phyloP scores from a whole-genome alignment of 169 alveolate species.

The Haemoproteus tartakovskyi region DNA sequence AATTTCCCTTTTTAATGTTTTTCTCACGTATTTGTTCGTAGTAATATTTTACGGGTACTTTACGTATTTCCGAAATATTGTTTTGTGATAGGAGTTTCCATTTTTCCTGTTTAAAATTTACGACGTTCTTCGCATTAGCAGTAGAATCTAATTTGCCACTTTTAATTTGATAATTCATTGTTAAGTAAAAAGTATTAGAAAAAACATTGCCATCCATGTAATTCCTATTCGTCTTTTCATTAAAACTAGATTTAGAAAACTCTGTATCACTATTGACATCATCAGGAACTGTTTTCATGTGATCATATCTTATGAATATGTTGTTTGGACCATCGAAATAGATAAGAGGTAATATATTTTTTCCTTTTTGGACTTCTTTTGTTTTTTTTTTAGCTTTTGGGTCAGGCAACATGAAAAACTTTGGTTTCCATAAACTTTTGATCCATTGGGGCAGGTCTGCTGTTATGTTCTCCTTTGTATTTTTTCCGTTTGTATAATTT shows the following conservation, averaged over 20 bases:
- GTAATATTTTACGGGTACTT: slow-evolving; percentile 21
- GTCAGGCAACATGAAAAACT: slow-evolving; percentile 28
- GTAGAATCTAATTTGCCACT: slow-evolving; percentile 17
- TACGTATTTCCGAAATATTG: slow-evolving; percentile 8
- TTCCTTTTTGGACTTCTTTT: background rate
- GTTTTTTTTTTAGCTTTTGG: background rate
- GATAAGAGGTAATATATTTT: slow-evolving; percentile 23
- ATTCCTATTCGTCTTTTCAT: too few relatives aligned
- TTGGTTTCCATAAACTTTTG: slow-evolving; percentile 36
- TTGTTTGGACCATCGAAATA: too few relatives aligned
- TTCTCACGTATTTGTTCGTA: too few relatives aligned
- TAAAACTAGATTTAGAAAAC: too few relatives aligned
- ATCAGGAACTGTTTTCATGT: too few relatives aligned
- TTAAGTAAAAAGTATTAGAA: slow-evolving; percentile 26
- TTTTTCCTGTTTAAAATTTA: slow-evolving; percentile 14
- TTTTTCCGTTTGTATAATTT: background rate
- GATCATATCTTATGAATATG: too few relatives aligned
- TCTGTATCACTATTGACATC: too few relatives aligned
- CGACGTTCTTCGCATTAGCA: slow-evolving; percentile 12
- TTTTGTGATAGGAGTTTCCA: slow-evolving; percentile 28
- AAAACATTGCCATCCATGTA: background rate
- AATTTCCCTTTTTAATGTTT: too few relatives aligned
- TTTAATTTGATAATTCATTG: slow-evolving; percentile 26
- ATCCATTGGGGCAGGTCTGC: too few relatives aligned
- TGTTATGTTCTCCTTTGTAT: too few relatives aligned